Conservation (phyloP, 1,139 yeast genomes). For the Suhomyces guaymorum region DNA sequence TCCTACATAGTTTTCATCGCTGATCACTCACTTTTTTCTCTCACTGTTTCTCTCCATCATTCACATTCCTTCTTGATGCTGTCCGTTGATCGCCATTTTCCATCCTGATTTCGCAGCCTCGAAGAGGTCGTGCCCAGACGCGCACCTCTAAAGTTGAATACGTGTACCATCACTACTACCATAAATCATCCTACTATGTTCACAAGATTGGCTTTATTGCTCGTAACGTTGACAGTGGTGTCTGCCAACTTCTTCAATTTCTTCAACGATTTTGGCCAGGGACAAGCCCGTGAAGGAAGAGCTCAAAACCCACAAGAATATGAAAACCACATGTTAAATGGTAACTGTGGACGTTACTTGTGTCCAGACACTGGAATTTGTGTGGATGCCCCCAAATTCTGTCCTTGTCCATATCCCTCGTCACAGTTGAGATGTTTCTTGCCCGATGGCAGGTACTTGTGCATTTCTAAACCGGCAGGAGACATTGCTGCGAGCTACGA, state of each 20-base stretch:
- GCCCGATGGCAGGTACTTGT: constrained; percentile 68
- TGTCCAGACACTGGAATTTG: constrained; percentile 84
- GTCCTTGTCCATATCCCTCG: constrained; percentile 90
- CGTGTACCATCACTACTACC: constrained; percentile 1
- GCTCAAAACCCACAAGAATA: constrained; percentile 27
- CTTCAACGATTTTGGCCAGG: constrained; percentile 30
- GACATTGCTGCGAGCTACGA: constrained; percentile 37
- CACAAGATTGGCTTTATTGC: constrained; percentile 9
- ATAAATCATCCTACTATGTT: constrained; percentile 9
- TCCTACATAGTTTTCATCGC: too few species aligned
- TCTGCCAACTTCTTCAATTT: constrained; percentile 38
- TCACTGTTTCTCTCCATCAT: too few species aligned
- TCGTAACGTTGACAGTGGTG: constrained; percentile 14
- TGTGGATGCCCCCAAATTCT: constrained; percentile 64
- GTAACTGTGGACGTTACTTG: constrained; percentile 64
- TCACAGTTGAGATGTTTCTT: constrained; percentile 79
- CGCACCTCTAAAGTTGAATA: background rate
- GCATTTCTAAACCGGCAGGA: constrained; percentile 79
- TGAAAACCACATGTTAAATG: constrained; percentile 33
- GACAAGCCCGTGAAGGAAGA: constrained; percentile 22
- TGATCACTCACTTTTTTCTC: too few species aligned
- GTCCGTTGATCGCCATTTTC: too few species aligned
- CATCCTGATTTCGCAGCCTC: background rate
- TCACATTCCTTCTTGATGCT: too few species aligned
- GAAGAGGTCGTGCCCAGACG: background rate